These are phyloP conservation scores for Sistotremastrum suecicum DNA, from an alignment of 768 basidiomycete genomes.

Conservation along the genomic window DNA sequence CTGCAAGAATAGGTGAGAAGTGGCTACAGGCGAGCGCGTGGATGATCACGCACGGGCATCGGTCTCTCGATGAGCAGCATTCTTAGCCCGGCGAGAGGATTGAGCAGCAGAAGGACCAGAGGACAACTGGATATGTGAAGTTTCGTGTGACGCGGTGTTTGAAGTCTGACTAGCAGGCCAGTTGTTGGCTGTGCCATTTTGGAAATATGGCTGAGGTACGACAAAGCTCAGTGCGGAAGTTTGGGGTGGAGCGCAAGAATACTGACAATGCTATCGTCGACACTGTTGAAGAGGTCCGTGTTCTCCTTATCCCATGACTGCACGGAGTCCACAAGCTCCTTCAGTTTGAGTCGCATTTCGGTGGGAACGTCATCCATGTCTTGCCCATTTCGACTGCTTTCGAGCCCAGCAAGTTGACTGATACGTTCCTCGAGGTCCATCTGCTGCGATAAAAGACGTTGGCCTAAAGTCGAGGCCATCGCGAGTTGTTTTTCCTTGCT, in stretches of 20 bases:
- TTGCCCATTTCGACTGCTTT: slow-evolving; percentile 19
- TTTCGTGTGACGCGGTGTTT: not conserved
- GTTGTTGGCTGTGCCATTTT: too few relatives aligned
- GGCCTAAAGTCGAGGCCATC: slow-evolving; percentile 83
- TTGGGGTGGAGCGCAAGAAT: not conserved
- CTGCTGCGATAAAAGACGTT: slow-evolving; percentile 86
- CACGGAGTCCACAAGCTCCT: slow-evolving; percentile 64
- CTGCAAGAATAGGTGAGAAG: slow-evolving; percentile 27
- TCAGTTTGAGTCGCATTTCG: slow-evolving; percentile 58
- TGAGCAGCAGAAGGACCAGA: slow-evolving; percentile 68
- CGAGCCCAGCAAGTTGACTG: slow-evolving; percentile 38
- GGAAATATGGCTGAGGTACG: too few relatives aligned
- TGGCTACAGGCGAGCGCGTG: slow-evolving; percentile 5
- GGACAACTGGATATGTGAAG: slow-evolving; percentile 28
- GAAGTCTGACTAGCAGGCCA: too few relatives aligned
- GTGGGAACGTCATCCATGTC: slow-evolving; percentile 50
- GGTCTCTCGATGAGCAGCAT: slow-evolving; percentile 79
- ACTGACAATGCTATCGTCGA: not conserved
- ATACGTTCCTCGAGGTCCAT: slow-evolving; percentile 87
- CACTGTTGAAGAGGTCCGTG: slow-evolving; percentile 44
- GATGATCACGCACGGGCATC: slow-evolving; percentile 56
- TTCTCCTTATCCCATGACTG: slow-evolving; percentile 71
- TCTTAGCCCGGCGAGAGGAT: slow-evolving; percentile 73
- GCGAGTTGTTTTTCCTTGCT: slow-evolving; percentile 86
- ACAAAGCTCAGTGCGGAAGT: slow-evolving; percentile 5